A percentile compares a stretch with the other conserved stretches of the same genome.
Conservation (phyloP, 1,284 basidiomycete genomes). For the Fomitopsis palustris region DNA sequence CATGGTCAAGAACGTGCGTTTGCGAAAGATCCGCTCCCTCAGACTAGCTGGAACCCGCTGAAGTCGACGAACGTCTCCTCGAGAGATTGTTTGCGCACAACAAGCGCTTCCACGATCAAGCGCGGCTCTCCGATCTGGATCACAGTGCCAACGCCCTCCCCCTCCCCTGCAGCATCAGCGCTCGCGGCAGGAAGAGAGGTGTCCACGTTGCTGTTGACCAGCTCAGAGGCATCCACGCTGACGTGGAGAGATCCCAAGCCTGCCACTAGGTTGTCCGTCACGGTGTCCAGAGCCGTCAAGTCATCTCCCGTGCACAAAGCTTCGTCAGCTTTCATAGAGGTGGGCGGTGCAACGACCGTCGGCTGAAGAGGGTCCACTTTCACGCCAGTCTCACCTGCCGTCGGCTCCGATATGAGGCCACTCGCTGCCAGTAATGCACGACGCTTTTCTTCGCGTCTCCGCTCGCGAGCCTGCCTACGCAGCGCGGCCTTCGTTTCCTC, state of each 20-base stretch:
- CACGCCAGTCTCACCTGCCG: neutral
- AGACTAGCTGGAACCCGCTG: constrained; percentile 51
- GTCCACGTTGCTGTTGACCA: constrained; percentile 8
- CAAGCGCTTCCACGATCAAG: constrained; percentile 75
- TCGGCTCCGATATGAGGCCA: neutral
- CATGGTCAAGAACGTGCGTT: neutral
- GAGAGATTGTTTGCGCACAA: constrained; percentile 68
- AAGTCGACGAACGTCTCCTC: constrained; percentile 76
- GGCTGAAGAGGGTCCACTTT: neutral
- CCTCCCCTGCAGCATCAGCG: constrained; percentile 2
- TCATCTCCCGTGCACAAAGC: neutral
- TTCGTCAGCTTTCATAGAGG: neutral
- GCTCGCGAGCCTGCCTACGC: constrained; percentile 49
- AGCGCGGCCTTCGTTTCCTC: constrained; percentile 33
- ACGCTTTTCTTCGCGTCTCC: constrained; percentile 37
- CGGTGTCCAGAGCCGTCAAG: constrained; percentile 2
- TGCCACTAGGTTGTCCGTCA: constrained; percentile 19
- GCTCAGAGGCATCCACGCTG: constrained; percentile 9
- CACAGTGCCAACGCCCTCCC: constrained; percentile 6
- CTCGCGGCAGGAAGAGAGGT: neutral
- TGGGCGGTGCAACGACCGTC: neutral
- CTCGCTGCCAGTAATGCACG: neutral
- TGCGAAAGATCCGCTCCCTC: neutral
- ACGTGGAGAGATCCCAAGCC: constrained; percentile 32
- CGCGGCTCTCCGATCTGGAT: constrained; percentile 34